These are phyloP conservation scores for Aspergillus proliferans DNA, from an alignment of 2,329 filamentous ascomycete species.

Conservation along the genomic window DNA sequence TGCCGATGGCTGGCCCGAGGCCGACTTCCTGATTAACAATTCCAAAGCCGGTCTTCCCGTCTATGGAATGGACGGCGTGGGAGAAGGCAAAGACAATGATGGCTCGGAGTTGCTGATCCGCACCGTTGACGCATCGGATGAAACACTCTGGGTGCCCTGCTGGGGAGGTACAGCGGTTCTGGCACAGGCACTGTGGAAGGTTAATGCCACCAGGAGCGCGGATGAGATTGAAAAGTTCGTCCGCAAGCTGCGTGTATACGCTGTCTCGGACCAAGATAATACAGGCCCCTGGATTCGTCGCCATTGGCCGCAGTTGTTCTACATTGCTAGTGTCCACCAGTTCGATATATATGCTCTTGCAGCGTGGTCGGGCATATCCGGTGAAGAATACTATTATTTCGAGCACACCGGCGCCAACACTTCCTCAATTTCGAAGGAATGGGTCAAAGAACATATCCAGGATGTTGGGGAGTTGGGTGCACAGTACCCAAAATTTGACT, in stretches of 20 bases:
- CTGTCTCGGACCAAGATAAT: slow-evolving; percentile 56
- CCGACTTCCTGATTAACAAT: slow-evolving; percentile 38
- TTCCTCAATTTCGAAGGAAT: slow-evolving; percentile 44
- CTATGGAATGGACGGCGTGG: slow-evolving; percentile 35
- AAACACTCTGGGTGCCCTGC: slow-evolving; percentile 45
- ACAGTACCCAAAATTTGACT: slow-evolving; percentile 43
- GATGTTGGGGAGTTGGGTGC: slow-evolving; percentile 42
- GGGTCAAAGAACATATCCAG: slow-evolving; percentile 50
- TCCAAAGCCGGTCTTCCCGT: slow-evolving; percentile 30
- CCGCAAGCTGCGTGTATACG: slow-evolving; percentile 44
- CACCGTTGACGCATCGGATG: slow-evolving; percentile 31
- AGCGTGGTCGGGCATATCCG: slow-evolving; percentile 52
- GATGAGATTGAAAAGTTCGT: slow-evolving; percentile 30
- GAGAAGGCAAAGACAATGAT: slow-evolving; percentile 36
- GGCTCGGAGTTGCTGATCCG: slow-evolving; percentile 1
- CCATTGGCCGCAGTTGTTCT: slow-evolving; percentile 51
- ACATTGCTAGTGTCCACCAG: slow-evolving; percentile 51
- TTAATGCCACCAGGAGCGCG: slow-evolving; percentile 3
- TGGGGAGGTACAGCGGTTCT: slow-evolving; percentile 50
- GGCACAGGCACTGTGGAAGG: slow-evolving; percentile 41
- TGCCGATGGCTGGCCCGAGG: slow-evolving; percentile 33
- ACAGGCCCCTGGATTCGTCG: slow-evolving; percentile 51
- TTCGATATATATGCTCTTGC: slow-evolving; percentile 51
- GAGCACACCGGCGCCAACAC: slow-evolving; percentile 46
- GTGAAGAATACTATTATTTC: slow-evolving; percentile 42